Conservation (phyloP, 768 basidiomycete species). For the Termitomyces sp. region DNA sequence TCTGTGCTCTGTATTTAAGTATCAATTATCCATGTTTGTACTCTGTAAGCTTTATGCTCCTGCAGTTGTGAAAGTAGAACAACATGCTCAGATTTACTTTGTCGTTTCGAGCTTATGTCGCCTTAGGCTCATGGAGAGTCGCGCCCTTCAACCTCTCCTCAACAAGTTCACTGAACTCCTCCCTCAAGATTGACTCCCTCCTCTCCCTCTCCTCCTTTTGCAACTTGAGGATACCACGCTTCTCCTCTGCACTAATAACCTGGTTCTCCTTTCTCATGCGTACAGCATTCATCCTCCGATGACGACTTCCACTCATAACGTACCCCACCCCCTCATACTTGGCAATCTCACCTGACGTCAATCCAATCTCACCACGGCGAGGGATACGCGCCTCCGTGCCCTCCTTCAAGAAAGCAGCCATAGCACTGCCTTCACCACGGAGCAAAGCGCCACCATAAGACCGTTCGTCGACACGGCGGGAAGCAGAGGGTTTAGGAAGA, state of each 20-base stretch:
- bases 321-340: slow-evolving; percentile 87
- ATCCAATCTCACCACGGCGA: slow-evolving; percentile 96
- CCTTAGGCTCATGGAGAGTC: slow-evolving; percentile 2
- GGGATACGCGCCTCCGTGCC: slow-evolving; percentile 85
- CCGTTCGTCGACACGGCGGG: slow-evolving; percentile 67
- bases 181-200: slow-evolving; percentile 83
- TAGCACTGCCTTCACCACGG: slow-evolving; percentile 94
- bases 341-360: slow-evolving; percentile 85
- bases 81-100: background rate
- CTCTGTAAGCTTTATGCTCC: background rate
- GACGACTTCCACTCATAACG: slow-evolving; percentile 95
- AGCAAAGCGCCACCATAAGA: slow-evolving; percentile 87
- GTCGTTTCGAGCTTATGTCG: background rate
- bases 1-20: background rate
- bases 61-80: background rate
- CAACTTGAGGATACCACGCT: slow-evolving; percentile 90
- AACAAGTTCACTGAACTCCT: slow-evolving; percentile 86
- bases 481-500: slow-evolving; percentile 29
- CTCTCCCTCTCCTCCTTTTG: slow-evolving; percentile 93
- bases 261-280: slow-evolving; percentile 99
- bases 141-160: slow-evolving; percentile 63
- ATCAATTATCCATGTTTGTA: background rate
- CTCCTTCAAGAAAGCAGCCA: slow-evolving; percentile 95
- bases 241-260: slow-evolving; percentile 98
- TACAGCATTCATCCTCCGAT: slow-evolving; percentile 97